A percentile compares a stretch with the other conserved stretches of the same genome.
Evolutionary conservation across 2,329 filamentous ascomycete genomes (phyloP).

Genomic region (Aspergillus sp.): DNA sequence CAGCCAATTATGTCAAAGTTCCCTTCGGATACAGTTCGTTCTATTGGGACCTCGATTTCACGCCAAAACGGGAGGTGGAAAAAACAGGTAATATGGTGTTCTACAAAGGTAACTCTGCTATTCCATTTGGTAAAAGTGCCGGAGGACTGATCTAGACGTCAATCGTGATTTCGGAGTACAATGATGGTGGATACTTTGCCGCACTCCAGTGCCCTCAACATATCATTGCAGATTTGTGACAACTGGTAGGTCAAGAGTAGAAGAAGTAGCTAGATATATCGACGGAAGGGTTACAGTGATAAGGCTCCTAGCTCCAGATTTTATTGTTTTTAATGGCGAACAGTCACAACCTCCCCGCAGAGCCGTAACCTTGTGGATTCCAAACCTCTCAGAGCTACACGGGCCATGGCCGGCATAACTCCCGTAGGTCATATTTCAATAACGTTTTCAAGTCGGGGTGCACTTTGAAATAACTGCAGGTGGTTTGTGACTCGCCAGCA

Average conservation of each 20-base stretch:
- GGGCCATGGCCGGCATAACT: too few relatives aligned
- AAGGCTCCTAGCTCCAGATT: too few relatives aligned
- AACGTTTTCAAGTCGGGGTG: too few relatives aligned
- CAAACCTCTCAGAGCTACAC: too few relatives aligned
- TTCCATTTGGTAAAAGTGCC: neutral
- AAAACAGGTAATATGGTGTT: conserved; percentile 9
- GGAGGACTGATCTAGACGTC: neutral
- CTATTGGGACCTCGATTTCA: neutral
- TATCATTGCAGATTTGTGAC: conserved; percentile 1
- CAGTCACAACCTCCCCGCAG: too few relatives aligned
- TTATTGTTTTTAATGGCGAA: too few relatives aligned
- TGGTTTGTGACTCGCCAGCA: too few relatives aligned
- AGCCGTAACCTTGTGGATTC: too few relatives aligned
- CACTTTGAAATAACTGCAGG: too few relatives aligned
- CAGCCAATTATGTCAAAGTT: conserved; percentile 4
- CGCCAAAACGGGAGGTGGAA: neutral
- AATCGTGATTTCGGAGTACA: conserved; percentile 2
- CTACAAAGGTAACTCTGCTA: conserved; percentile 5
- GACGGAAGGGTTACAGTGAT: neutral
- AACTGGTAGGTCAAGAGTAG: conserved; percentile 3
- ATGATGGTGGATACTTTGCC: conserved; percentile 12
- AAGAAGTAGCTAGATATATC: neutral
- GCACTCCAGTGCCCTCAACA: conserved; percentile 2
- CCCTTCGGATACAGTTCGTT: conserved; percentile 13
- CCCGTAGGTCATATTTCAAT: too few relatives aligned